Percentiles rank a stretch among this genome's conserved stretches.
Conservation (phyloP, 2,329 filamentous ascomycete genomes). For the Fonsecaea pedrosoi region DNA sequence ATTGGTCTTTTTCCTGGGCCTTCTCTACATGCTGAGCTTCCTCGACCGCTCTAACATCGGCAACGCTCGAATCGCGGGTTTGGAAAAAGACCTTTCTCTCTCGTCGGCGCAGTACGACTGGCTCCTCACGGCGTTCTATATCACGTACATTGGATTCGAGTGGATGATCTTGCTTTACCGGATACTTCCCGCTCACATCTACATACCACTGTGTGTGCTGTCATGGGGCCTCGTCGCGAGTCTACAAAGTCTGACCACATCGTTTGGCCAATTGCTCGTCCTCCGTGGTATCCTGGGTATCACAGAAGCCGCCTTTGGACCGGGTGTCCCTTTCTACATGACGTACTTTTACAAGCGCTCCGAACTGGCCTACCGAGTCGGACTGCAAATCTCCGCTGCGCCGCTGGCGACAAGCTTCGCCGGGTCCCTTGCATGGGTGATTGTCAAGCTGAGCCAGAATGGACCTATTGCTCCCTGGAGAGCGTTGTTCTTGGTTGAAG, state of each 20-base stretch:
- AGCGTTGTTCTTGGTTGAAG: conserved; percentile 82
- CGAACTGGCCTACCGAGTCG: conserved; percentile 84
- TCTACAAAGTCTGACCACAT: conserved; percentile 65
- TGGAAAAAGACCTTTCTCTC: conserved; percentile 62
- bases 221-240: conserved; percentile 77
- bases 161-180: conserved; percentile 71
- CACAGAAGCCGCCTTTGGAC: conserved; percentile 67
- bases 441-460: conserved; percentile 70
- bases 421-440: conserved; percentile 76
- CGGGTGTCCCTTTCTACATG: conserved; percentile 69
- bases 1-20: conserved; percentile 79
- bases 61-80: conserved; percentile 67
- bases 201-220: conserved; percentile 67
- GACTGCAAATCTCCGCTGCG: conserved; percentile 80
- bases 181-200: conserved; percentile 66
- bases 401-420: conserved; percentile 71
- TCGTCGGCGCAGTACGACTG: conserved; percentile 65
- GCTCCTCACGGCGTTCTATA: conserved; percentile 68
- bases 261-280: conserved; percentile 56
- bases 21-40: conserved; percentile 85
- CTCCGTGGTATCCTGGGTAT: conserved; percentile 58
- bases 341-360: conserved; percentile 68
- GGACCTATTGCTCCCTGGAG: conserved; percentile 81
- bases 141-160: conserved; percentile 69
- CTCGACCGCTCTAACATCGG: conserved; percentile 79